A percentile compares a stretch with the other conserved stretches of the same genome.
phyloP scores from a whole-genome alignment of 169 alveolate species.

The Plasmodium relictum region DNA sequence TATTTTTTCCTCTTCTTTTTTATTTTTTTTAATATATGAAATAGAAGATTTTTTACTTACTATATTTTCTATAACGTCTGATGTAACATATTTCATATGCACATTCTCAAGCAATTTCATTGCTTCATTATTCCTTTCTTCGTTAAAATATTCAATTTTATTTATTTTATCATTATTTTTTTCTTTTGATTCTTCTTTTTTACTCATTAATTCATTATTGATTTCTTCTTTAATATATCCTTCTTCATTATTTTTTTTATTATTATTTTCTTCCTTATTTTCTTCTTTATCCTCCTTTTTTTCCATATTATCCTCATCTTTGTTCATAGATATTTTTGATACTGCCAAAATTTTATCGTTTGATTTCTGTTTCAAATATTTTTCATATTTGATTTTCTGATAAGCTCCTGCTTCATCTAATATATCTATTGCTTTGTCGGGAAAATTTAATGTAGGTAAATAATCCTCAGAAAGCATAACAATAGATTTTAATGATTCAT shows the following conservation, averaged over 20 bases:
- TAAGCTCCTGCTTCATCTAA: constrained; percentile 92
- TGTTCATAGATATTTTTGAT: background rate
- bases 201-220: background rate
- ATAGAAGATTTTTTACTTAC: constrained; percentile 70
- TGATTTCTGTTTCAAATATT: constrained; percentile 24
- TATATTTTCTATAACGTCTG: constrained; percentile 74
- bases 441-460: constrained; percentile 85
- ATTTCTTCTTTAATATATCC: background rate
- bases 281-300: background rate
- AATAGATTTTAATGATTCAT: constrained; percentile 81
- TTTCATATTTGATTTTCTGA: constrained; percentile 84
- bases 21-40: constrained; percentile 53
- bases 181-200: background rate
- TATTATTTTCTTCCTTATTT: no score
- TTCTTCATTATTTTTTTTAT: background rate
- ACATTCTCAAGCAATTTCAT: constrained; percentile 12
- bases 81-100: constrained; percentile 75
- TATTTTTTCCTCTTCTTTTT: constrained; percentile 72
- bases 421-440: constrained; percentile 90
- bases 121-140: background rate
- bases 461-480: constrained; percentile 81
- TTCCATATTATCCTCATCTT: background rate
- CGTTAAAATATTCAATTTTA: background rate
- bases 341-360: background rate
- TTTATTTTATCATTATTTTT: background rate